Percentiles rank a stretch among this genome's conserved stretches.
Conservation (phyloP, 169 alveolate genomes). For the Toxoplasma gondii region DNA sequence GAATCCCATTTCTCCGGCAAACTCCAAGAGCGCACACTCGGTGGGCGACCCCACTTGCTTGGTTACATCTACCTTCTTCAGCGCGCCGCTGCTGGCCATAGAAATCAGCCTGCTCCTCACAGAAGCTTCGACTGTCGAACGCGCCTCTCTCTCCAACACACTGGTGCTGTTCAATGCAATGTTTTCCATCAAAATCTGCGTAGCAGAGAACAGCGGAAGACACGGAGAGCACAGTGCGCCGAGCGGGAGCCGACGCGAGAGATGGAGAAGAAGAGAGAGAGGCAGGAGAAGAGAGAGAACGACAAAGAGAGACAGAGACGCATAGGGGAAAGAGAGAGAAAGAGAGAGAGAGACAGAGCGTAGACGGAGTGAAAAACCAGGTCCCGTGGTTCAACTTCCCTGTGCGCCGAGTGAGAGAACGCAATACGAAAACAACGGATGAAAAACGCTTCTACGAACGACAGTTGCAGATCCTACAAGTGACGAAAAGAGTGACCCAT, state of each 20-base stretch:
- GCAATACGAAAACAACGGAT: too few relatives aligned
- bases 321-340: not conserved
- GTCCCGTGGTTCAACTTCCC: too few relatives aligned
- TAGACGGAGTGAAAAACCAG: not conserved
- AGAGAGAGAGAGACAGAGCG: not conserved
- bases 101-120: not conserved
- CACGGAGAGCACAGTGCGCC: too few relatives aligned
- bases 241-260: too few relatives aligned
- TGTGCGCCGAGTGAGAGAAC: too few relatives aligned
- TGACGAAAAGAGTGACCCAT: too few relatives aligned
- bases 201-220: not conserved
- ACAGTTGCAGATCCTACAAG: too few relatives aligned
- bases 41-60: slow-evolving; percentile 71
- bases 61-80: not conserved
- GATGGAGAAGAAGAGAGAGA: not conserved
- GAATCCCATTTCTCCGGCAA: slow-evolving; percentile 73
- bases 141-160: slow-evolving; percentile 13
- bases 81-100: not conserved
- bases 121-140: not conserved
- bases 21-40: slow-evolving; percentile 85
- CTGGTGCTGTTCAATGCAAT: slow-evolving; percentile 13
- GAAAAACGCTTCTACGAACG: too few relatives aligned
- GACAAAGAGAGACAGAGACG: not conserved
- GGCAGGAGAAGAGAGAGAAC: not conserved
- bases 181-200: slow-evolving; percentile 12